These are phyloP conservation scores for Dactylellina drechsleri DNA, from an alignment of 2,329 filamentous ascomycete species.

Conservation along the genomic window DNA sequence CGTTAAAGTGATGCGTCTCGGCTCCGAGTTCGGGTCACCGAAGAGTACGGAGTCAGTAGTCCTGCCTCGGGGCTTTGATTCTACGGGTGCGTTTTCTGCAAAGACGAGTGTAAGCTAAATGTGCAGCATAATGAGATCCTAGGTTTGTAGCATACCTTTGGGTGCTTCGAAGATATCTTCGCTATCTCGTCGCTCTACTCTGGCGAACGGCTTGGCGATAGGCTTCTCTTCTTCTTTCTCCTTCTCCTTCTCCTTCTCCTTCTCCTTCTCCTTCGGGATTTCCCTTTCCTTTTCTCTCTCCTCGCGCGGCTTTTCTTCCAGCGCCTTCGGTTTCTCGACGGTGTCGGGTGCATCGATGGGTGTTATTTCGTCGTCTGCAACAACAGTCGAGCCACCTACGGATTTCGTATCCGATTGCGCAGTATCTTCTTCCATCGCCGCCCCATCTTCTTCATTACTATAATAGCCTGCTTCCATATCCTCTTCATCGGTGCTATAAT, in stretches of 20 bases:
- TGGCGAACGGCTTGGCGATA: constrained; percentile 23
- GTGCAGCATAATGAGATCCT: background rate
- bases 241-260: constrained; percentile 23
- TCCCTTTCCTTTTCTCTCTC: constrained; percentile 15
- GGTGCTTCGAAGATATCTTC: constrained; percentile 72
- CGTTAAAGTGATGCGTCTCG: constrained; percentile 95
- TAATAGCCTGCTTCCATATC: constrained; percentile 65
- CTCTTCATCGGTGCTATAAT: constrained; percentile 85
- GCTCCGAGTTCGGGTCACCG: constrained; percentile 88
- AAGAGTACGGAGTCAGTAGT: constrained; percentile 74
- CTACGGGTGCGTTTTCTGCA: constrained; percentile 28
- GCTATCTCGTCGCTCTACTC: constrained; percentile 63
- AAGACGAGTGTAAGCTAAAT: constrained; percentile 5
- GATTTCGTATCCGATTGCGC: constrained; percentile 25
- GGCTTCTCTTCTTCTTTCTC: constrained; percentile 18
- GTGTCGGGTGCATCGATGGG: constrained; percentile 47
- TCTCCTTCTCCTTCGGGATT: constrained; percentile 9
- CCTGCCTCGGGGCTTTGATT: constrained; percentile 56
- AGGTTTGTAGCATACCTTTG: constrained; percentile 59
- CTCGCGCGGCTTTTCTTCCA: constrained; percentile 43
- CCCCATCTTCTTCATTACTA: constrained; percentile 65
- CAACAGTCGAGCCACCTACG: constrained; percentile 18
- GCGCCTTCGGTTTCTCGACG: constrained; percentile 30
- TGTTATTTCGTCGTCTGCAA: constrained; percentile 49
- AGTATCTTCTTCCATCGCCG: constrained; percentile 57